Evolutionary conservation across 257 asterid genomes (phyloP).

Genomic region (Primulina eburnea): DNA sequence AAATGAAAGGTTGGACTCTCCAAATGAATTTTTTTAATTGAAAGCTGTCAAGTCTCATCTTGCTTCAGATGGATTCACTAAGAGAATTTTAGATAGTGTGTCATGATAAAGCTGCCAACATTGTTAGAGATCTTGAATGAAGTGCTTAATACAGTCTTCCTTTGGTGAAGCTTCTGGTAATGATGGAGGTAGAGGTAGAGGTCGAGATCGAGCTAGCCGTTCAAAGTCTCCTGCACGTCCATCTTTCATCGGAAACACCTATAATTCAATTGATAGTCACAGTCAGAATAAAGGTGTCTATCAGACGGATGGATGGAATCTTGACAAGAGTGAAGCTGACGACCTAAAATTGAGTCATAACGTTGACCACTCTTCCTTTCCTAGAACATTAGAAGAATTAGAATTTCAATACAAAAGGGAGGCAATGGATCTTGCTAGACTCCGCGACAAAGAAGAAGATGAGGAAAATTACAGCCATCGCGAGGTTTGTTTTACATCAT

Average conservation of each 20-base stretch:
- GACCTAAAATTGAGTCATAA: slow-evolving; percentile 46
- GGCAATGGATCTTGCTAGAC: slow-evolving; percentile 77
- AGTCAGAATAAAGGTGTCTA: slow-evolving; percentile 61
- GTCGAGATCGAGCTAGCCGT: slow-evolving; percentile 73
- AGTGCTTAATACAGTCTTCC: slow-evolving; percentile 84
- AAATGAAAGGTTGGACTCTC: slow-evolving; percentile 61
- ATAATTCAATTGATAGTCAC: slow-evolving; percentile 59
- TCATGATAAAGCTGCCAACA: slow-evolving; percentile 86
- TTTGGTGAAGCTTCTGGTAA: slow-evolving; percentile 96
- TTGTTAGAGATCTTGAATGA: slow-evolving; percentile 66
- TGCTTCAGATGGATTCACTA: slow-evolving; percentile 61
- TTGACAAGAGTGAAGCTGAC: slow-evolving; percentile 55
- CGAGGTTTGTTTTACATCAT: slow-evolving; percentile 54
- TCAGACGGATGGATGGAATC: slow-evolving; percentile 68
- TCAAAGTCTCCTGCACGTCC: slow-evolving; percentile 82
- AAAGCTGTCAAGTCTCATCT: slow-evolving; percentile 62
- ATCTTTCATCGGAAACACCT: slow-evolving; percentile 46
- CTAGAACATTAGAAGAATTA: slow-evolving; percentile 69
- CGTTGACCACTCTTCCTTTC: slow-evolving; percentile 51
- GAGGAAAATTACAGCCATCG: slow-evolving; percentile 86
- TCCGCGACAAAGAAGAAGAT: slow-evolving; percentile 94
- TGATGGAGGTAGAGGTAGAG: slow-evolving; percentile 93
- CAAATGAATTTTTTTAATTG: slow-evolving; percentile 45
- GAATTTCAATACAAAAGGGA: slow-evolving; percentile 72
- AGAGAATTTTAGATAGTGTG: slow-evolving; percentile 65